These are phyloP conservation scores for Theileria parva DNA, from an alignment of 169 alveolate species.

Conservation along the genomic window DNA sequence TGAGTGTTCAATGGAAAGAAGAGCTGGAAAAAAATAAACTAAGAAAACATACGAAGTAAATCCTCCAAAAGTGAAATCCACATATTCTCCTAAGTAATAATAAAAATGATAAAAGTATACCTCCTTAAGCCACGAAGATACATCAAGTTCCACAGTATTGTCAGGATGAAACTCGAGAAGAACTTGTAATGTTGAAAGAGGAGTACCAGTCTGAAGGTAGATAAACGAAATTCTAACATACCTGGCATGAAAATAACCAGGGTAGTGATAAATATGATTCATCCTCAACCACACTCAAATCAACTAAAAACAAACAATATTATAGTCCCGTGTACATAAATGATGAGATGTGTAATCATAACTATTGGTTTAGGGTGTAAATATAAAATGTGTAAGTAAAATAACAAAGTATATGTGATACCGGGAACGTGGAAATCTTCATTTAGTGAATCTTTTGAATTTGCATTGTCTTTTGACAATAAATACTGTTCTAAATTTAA, in stretches of 20 bases:
- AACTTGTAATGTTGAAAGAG: constrained; percentile 86
- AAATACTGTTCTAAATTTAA: constrained; percentile 63
- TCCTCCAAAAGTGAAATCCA: constrained; percentile 83
- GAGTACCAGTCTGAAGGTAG: constrained; percentile 78
- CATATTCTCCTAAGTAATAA: constrained; percentile 77
- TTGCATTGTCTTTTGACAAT: constrained; percentile 9
- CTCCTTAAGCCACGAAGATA: constrained; percentile 85
- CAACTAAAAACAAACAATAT: constrained; percentile 27
- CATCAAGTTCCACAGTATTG: constrained; percentile 83
- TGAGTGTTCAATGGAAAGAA: constrained; percentile 45
- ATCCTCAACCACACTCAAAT: constrained; percentile 60
- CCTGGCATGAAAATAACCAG: constrained; percentile 89
- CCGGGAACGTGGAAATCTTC: constrained; percentile 40
- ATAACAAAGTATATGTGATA: background rate
- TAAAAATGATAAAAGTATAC: constrained; percentile 46
- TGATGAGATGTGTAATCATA: no score
- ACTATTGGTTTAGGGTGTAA: no score
- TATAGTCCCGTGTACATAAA: background rate
- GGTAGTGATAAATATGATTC: constrained; percentile 83
- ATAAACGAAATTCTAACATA: background rate
- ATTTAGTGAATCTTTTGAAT: constrained; percentile 4
- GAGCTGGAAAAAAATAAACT: constrained; percentile 27
- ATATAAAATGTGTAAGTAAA: background rate
- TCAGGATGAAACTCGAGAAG: constrained; percentile 83
- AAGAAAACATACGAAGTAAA: constrained; percentile 67